These are phyloP conservation scores for Aspergillus aculeatinus DNA, from an alignment of 2,329 filamentous ascomycete species.

Conservation along the genomic window DNA sequence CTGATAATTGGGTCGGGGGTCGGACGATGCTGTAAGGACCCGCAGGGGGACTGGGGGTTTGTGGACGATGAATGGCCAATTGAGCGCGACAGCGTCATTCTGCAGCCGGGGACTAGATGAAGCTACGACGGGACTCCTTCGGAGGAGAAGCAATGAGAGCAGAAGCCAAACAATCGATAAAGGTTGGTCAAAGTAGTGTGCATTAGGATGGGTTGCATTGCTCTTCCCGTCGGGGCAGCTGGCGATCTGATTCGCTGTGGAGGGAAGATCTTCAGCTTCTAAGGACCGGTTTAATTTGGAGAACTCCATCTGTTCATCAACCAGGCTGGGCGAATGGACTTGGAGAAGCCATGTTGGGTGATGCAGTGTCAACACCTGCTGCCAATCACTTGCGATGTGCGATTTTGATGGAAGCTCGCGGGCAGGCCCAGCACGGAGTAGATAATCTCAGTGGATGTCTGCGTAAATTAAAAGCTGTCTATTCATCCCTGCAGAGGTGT, in stretches of 20 bases:
- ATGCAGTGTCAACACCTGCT: neutral
- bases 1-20: constrained; percentile 14
- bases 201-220: constrained; percentile 23
- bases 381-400: neutral
- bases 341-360: neutral
- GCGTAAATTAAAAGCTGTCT: neutral
- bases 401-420: neutral
- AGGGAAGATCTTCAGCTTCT: neutral
- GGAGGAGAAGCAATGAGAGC: neutral
- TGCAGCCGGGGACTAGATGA: constrained; percentile 5
- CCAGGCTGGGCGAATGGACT: neutral
- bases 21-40: constrained; percentile 8
- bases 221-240: neutral
- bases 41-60: neutral
- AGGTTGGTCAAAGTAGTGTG: neutral
- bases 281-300: neutral
- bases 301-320: neutral
- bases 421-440: neutral
- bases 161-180: neutral
- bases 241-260: neutral
- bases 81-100: neutral
- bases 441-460: neutral
- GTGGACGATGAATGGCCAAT: constrained; percentile 15
- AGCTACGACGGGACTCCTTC: constrained; percentile 16
- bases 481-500: neutral